Conservation (phyloP, 345 rosid species). For the Boechera retrofracta region DNA sequence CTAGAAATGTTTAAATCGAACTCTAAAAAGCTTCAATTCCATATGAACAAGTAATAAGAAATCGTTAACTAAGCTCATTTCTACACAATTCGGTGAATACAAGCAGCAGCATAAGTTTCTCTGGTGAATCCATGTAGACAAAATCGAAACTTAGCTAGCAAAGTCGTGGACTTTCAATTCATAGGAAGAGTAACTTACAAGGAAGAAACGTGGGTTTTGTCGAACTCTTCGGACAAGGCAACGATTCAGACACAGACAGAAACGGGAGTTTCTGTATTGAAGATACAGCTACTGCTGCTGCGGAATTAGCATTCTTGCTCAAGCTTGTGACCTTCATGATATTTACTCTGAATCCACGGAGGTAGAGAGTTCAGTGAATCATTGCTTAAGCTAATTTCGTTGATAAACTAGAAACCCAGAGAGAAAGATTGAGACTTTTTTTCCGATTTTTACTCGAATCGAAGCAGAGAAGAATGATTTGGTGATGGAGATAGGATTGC, state of each 20-base stretch:
- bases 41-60: not conserved
- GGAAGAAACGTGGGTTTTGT: conserved; percentile 48
- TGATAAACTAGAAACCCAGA: conserved; percentile 24
- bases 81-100: not conserved
- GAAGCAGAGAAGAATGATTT: conserved; percentile 32
- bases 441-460: not conserved
- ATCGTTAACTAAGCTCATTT: not conserved
- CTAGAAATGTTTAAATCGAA: not conserved
- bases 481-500: conserved; percentile 43
- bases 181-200: conserved; percentile 49
- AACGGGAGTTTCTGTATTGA: conserved; percentile 61
- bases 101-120: not conserved
- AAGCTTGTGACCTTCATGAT: conserved; percentile 30
- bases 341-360: conserved; percentile 11
- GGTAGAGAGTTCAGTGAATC: conserved; percentile 35
- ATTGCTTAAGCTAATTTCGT: conserved; percentile 4
- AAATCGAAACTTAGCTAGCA: not conserved
- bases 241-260: conserved; percentile 54
- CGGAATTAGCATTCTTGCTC: conserved; percentile 26
- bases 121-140: not conserved
- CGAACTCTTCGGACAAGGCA: conserved; percentile 55
- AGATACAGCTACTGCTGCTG: conserved; percentile 24
- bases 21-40: not conserved
- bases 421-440: conserved; percentile 30
- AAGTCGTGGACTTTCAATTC: not conserved